Percentiles rank a stretch among this genome's conserved stretches.
Conservation (phyloP, 2,329 filamentous ascomycete genomes). For the Penicillium thymicola region DNA sequence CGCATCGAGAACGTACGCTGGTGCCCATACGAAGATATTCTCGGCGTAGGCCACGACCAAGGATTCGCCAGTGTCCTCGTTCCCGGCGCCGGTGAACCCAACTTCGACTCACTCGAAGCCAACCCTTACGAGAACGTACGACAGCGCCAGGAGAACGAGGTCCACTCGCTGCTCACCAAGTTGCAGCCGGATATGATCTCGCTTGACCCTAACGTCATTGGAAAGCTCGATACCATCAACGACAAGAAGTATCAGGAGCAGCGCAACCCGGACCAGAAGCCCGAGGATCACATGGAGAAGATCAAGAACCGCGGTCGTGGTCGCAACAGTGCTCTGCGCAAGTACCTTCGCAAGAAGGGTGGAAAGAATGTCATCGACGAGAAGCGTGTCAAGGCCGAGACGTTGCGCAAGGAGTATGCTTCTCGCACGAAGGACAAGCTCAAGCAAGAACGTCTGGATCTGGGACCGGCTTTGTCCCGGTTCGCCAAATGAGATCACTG, state of each 20-base stretch:
- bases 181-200: constrained; percentile 96
- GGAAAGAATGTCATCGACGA: constrained; percentile 95
- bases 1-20: constrained; percentile 77
- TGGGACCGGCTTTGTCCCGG: constrained; percentile 80
- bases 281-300: constrained; percentile 56
- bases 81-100: constrained; percentile 92
- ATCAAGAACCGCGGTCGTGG: constrained; percentile 76
- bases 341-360: constrained; percentile 87
- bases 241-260: constrained; percentile 74
- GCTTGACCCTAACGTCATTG: constrained; percentile 86
- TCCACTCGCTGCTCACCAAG: constrained; percentile 88
- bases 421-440: constrained; percentile 66
- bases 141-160: constrained; percentile 88
- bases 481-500: constrained; percentile 67
- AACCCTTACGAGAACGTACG: constrained; percentile 95
- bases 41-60: constrained; percentile 77
- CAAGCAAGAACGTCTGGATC: constrained; percentile 65
- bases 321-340: constrained; percentile 83
- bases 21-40: constrained; percentile 92
- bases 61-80: constrained; percentile 90
- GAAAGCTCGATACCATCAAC: constrained; percentile 77
- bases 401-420: constrained; percentile 67
- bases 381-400: constrained; percentile 81
- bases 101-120: constrained; percentile 87
- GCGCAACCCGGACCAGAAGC: constrained; percentile 72